Evolutionary conservation across 2,329 filamentous ascomycete genomes (phyloP), one percentile per base, ranked within the genome.

Genomic region (Fusarium sterilihyphosum): DNA sequence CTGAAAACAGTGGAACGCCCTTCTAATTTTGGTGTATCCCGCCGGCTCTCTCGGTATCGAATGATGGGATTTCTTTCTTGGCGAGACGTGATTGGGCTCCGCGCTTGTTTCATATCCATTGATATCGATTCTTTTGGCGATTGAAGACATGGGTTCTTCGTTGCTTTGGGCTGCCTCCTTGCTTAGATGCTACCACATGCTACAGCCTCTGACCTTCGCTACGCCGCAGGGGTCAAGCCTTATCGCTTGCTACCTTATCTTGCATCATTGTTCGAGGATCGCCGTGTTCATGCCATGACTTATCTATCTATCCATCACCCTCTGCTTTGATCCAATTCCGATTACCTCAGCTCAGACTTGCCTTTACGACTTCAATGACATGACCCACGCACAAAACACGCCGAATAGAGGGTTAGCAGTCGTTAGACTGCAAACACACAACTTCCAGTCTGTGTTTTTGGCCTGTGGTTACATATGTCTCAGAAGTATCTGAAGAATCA

Each of bases 401-500:
- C 73, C 75, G 70, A 68, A 62, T 63, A 61, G 78, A 78, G 83
- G 87, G 87, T 88, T 88, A 83, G 81, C 78, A 75, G 70, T 60
- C 67, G 26, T 67, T 53, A 59, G 35, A 41, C 66, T 44, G 79
- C 81, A 88, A 90, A 90, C 87, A 73, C 88, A 83, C 87, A 84
- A 67, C 78, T 74, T 65, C 65, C 69, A 46, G 38, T 64, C 58
- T 67, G 70, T 65, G 70, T 71, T 66, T 70, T 70, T 68, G 70
- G 59, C 70, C 65, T 69, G 68, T 65, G 66, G 63, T 66, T 70
- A 66, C 82, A 82, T 41, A 76, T 80, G 83, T 86, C 88, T 93
- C 91, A 87, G 91, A 91, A 93, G 92, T 93, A 93, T 93, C 92
- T 93, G 91, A 84, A 70, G 83, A 84, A 84, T 92, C 91, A 92